Base-by-base conservation (phyloP, 2,329 filamentous ascomycete species). In the Aspergillus udagawae region DNA sequence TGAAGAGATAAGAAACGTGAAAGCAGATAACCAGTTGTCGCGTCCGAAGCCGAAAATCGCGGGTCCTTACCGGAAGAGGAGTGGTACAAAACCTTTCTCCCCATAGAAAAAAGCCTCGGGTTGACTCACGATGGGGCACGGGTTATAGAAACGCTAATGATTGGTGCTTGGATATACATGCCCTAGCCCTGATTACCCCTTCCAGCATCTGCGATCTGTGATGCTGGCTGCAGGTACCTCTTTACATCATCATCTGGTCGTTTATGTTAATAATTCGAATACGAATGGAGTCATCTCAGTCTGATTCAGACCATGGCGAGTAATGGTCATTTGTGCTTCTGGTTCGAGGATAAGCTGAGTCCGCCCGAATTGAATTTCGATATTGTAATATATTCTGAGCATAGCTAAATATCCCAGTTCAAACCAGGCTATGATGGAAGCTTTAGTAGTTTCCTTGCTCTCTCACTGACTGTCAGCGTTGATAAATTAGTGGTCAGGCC, bases 111-210 rank as follows among this genome's bases (percentile, higher is more conserved):
- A 14, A 12, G 4, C 44, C 44, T 47, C 23, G 51, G 56, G 55
- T 49, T 55, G 53, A 56, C 58, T 58, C 52, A 54, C 35, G 27
- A 52, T 53, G 52, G 51, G 61, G 61, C 65, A 67, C 62, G 66
- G 58, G 66, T 56, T 35, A 48, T 29, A 51, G 28, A 38, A 44
- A 10, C 21, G 14, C n/a, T 29, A 49, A n/a, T 65, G 61, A 65
- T 66, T 68, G 63, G 66, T 28, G 54, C 52, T 53, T 50, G 49
- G 49, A 21, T 12, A 23, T 35, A 9, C 4, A 7, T 29, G 59
- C 65, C 65, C 62, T 65, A 66, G 58, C 65, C 65, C 64, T 67
- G 25, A 47, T 21, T 41, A 49, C 44, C 42, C 12, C 8, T 47
- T 47, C 21, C 20, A 23, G 44, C 23, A 47, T 47, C 21, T 21